These are phyloP conservation scores for Coemansia asiatica DNA, from an alignment of 192 early-diverging fungal species.

Conservation along the genomic window DNA sequence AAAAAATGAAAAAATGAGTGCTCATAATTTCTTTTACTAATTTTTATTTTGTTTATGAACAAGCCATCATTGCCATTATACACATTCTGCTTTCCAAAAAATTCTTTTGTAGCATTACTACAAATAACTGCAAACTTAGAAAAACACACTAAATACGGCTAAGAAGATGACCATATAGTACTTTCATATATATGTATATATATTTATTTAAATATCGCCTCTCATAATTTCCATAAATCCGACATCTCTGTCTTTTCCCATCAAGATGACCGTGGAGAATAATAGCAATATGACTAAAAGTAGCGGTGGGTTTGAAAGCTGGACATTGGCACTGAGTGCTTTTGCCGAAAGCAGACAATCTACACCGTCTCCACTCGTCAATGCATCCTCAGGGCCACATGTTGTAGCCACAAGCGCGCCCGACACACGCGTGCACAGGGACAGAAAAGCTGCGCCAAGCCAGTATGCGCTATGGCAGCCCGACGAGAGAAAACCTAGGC, in stretches of 20 bases:
- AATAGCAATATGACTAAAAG: not conserved
- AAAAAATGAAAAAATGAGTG: too few relatives aligned
- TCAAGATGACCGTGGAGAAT: not conserved
- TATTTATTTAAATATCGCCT: not conserved
- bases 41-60: too few relatives aligned
- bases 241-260: not conserved
- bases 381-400: not conserved
- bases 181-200: too few relatives aligned
- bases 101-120: not conserved
- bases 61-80: not conserved
- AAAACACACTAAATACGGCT: not conserved
- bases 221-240: not conserved
- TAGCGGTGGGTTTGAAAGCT: constrained; percentile 1
- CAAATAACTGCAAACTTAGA: not conserved
- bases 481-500: not conserved
- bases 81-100: not conserved
- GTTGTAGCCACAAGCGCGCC: not conserved
- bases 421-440: not conserved
- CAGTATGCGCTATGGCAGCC: not conserved
- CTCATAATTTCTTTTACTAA: too few relatives aligned
- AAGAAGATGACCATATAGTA: not conserved
- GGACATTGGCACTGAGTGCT: constrained; percentile 1
- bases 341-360: not conserved
- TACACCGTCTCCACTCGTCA: not conserved
- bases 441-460: not conserved